Percentiles rank a stretch among this genome's conserved stretches.
phyloP scores from a whole-genome alignment of 805 yeast species.

The Pichia phayaonensis region DNA sequence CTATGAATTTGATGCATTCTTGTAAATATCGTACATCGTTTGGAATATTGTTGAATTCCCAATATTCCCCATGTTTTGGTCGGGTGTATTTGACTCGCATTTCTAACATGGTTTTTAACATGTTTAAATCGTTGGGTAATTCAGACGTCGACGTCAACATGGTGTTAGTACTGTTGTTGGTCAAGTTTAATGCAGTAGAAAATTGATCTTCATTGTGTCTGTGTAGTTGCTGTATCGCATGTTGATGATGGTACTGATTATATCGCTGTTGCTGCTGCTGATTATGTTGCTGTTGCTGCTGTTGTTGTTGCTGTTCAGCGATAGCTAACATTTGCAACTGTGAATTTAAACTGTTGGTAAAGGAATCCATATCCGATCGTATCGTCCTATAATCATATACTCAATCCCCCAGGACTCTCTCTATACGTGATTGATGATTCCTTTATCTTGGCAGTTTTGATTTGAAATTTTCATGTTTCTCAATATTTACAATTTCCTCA shows the following conservation, averaged over 20 bases:
- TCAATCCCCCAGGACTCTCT: too few species aligned
- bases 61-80: constrained; percentile 10
- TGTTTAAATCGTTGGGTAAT: constrained; percentile 1
- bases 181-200: not conserved
- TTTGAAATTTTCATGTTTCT: too few species aligned
- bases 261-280: too few species aligned
- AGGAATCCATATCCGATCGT: constrained; percentile 4
- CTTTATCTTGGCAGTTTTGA: too few species aligned
- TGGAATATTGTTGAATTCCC: constrained; percentile 9
- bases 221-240: too few species aligned
- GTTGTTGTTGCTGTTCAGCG: not conserved
- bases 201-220: not conserved
- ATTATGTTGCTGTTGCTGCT: not conserved
- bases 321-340: constrained; percentile 7
- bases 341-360: constrained; percentile 5
- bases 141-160: not conserved
- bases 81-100: constrained; percentile 8
- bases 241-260: too few species aligned
- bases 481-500: not conserved
- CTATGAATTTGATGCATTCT: constrained; percentile 7
- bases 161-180: not conserved
- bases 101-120: constrained; percentile 1
- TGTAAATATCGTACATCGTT: constrained; percentile 1
- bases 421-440: too few species aligned
- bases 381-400: too few species aligned